Base-by-base conservation (phyloP, 345 rosid genomes). In the Lenwebbia sp. region DNA sequence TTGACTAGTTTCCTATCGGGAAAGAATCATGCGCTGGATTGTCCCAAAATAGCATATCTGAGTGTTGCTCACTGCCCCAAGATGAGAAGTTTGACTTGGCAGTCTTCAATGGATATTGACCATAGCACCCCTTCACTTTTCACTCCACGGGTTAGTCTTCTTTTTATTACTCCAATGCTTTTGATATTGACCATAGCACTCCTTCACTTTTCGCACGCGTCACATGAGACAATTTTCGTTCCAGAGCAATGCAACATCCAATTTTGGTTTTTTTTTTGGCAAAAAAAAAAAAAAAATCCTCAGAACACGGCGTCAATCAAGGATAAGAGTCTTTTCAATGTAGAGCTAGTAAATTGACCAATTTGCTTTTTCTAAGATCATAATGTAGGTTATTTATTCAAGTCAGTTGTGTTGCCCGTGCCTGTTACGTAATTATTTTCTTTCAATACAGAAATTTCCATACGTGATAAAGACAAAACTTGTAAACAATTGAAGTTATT, bases 11-110 rank as follows among this genome's bases (percentile, higher is more conserved):
- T 70, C 2, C 23, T 70, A 8, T 70, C 0, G 0, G 47, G 78
- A 13, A 33, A 33, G 26, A 17, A 17, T 70, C 78, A 70, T 17
- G 10, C 0, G 25, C 1, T 70, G 1, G 25, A 70, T 3, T 70
- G 78, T 3, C 78, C 47, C 2, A 2, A 0, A 4, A 1, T 33
- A 10, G 0, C 0, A 4, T 0, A 0, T 0, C 6, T 65, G 0
- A 33, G 0, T 6, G 33, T 65, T 30, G 0, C 13, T 23, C 40
- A 28, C 0, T 60, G 74, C 74, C 10, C 74, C 5, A 3, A 60
- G 19, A 60, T 60, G 74, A 28, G 21, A 13, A 28, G 22, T 60
- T 28, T 60, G 40, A 28, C 40, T 6, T 13, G 40, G 37, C 74
- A 28, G 0, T 0, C 74, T 14, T 60, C 0, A 0, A 0, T 6